Conservation (phyloP, 1,139 yeast species). For the Yarrowia galli region DNA sequence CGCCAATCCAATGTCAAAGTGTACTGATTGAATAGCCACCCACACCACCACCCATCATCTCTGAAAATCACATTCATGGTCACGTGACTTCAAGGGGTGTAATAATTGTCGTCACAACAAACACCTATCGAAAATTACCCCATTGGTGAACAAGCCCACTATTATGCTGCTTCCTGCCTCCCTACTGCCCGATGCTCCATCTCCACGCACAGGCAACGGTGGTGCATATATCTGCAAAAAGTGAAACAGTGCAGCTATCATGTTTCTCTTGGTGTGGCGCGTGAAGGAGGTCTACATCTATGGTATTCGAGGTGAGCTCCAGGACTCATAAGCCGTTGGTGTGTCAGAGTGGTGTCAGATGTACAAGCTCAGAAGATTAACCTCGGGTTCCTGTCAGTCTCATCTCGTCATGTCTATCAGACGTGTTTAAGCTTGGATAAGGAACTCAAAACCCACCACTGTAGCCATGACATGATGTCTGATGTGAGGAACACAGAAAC, state of each 20-base stretch:
- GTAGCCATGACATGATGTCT: background rate
- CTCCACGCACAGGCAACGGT: slow-evolving; percentile 6
- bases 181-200: slow-evolving; percentile 1
- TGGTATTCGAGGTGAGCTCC: too few species aligned
- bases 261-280: background rate
- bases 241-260: slow-evolving; percentile 5
- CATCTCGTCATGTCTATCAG: background rate
- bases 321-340: background rate
- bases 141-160: background rate
- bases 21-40: too few species aligned
- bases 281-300: too few species aligned
- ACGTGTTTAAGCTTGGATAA: slow-evolving; percentile 11
- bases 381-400: slow-evolving; percentile 27
- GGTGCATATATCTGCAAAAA: slow-evolving; percentile 30
- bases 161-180: background rate
- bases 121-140: background rate
- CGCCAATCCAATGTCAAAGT: too few species aligned
- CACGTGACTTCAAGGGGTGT: too few species aligned
- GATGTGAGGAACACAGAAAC: slow-evolving; percentile 11
- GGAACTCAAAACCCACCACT: slow-evolving; percentile 7
- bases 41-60: too few species aligned
- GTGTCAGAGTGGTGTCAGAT: background rate
- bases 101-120: too few species aligned
- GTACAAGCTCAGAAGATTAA: background rate
- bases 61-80: too few species aligned